Percentiles rank a stretch among this genome's conserved stretches.
Conservation (phyloP, 2,329 filamentous ascomycete species). For the Annulohypoxylon truncatum region DNA sequence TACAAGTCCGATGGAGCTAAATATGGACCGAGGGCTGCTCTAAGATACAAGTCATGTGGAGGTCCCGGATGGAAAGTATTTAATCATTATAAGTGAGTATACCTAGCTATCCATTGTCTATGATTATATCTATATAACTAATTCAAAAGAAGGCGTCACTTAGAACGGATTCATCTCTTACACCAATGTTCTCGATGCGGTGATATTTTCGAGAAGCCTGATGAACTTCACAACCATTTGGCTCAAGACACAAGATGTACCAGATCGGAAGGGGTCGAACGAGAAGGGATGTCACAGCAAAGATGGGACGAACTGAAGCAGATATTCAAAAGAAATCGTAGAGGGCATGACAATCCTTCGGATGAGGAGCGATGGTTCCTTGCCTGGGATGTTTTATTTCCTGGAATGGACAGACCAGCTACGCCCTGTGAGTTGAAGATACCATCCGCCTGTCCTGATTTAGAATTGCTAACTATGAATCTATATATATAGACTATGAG, state of each 20-base stretch:
- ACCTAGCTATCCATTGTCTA: not conserved
- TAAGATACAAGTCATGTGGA: conserved; percentile 13
- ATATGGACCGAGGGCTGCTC: conserved; percentile 8
- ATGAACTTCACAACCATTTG: conserved; percentile 13
- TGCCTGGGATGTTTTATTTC: conserved; percentile 20
- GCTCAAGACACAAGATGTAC: conserved; percentile 12
- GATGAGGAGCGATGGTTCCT: conserved; percentile 23
- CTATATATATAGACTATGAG: conserved; percentile 8
- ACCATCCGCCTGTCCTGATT: not conserved
- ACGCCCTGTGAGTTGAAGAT: conserved; percentile 12
- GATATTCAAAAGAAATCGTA: conserved; percentile 6
- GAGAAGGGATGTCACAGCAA: conserved; percentile 19
- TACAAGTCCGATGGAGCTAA: conserved; percentile 11
- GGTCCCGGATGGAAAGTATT: conserved; percentile 13
- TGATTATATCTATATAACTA: not conserved
- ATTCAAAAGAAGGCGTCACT: conserved; percentile 10
- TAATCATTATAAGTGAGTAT: conserved; percentile 27
- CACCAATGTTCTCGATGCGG: conserved; percentile 15
- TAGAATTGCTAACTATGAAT: not conserved
- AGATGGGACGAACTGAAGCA: conserved; percentile 10
- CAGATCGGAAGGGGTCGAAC: not conserved
- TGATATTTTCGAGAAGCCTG: not conserved
- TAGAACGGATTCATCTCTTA: conserved; percentile 10
- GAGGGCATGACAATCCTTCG: not conserved
- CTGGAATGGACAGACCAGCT: conserved; percentile 7